phyloP scores from a whole-genome alignment of 2,329 filamentous ascomycete genomes.

The Trichoderma breve region DNA sequence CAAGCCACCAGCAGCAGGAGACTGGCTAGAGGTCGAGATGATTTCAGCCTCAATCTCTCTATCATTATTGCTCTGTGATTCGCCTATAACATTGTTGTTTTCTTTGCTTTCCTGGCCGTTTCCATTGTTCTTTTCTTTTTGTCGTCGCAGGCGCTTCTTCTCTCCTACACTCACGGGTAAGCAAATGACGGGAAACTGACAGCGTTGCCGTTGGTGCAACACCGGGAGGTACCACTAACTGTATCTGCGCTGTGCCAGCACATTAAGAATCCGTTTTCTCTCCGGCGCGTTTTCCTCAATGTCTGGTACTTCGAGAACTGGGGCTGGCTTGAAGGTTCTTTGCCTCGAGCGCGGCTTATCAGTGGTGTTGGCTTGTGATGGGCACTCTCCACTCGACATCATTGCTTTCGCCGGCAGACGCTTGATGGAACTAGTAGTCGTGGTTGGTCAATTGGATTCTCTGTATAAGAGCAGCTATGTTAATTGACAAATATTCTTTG shows the following conservation, averaged over 20 bases:
- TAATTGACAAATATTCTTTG: not conserved
- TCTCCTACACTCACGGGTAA: slow-evolving; percentile 28
- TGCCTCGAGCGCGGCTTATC: slow-evolving; percentile 38
- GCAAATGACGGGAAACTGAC: not conserved
- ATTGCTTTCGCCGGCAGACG: not conserved
- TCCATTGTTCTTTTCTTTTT: slow-evolving; percentile 22
- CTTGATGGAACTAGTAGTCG: not conserved
- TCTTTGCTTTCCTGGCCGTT: not conserved
- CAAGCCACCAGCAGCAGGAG: slow-evolving; percentile 16
- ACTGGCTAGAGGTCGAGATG: not conserved
- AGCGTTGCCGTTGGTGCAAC: not conserved
- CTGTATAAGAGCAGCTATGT: not conserved
- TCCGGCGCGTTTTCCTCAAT: slow-evolving; percentile 52
- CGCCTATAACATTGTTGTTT: not conserved
- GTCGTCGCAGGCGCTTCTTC: slow-evolving; percentile 33
- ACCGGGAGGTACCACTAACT: slow-evolving; percentile 31
- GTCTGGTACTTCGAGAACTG: slow-evolving; percentile 44
- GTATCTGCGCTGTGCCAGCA: slow-evolving; percentile 55
- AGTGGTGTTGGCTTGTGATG: not conserved
- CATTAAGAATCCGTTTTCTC: slow-evolving; percentile 53
- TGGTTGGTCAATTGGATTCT: too few species aligned
- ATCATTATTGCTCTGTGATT: slow-evolving; percentile 6
- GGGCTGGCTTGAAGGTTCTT: slow-evolving; percentile 40
- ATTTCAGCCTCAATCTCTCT: not conserved
- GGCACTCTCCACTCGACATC: not conserved